Evolutionary conservation across 1,139 yeast genomes (phyloP), one percentile per base, ranked within the genome.

Genomic region (Lodderomyces orthopsilosis): DNA sequence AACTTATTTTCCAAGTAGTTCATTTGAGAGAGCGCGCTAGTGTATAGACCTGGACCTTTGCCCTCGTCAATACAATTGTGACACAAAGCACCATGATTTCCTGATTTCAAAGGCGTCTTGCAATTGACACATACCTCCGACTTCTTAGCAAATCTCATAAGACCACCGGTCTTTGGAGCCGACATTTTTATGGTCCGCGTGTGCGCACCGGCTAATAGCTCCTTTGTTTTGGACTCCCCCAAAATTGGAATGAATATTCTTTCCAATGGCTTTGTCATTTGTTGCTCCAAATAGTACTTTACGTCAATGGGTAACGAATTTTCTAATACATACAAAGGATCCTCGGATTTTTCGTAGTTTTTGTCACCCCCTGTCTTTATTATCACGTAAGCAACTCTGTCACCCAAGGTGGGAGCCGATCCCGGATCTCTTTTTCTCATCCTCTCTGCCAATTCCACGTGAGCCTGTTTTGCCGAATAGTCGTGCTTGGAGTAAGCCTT

Each of bases 341-440:
- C 98, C 62, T 94, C 99, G 0, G 97, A 90, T 65, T 94, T 90
- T 53, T 91, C 96, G 62, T 91, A 94, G 53, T 91, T 85, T 60
- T 90, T 91, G 46, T 85, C 90, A 51, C 93, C 86, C 10, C 81
- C 77, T 0, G 94, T 85, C 40, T 88, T 88, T 53, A 87, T 84
- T 48, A 94, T 91, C 32, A 94, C 98, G 62, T 93, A 94, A 2
- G 98, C 98, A 35, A 94, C 98, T 68, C 99, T 88, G 61, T 94
- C 99, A 44, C 99, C 99, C 43, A 93, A 76, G 5, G 91, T 83
- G 3, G 98, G 98, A 0, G 98, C 98, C 5, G 95, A 85, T 23
- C 99, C 96, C 0, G 96, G 93, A 59, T 94, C 98, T 70, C 99
- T 85, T 61, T 90, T 90, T 44, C 83, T 79, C 97, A 94, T 94